Conservation (phyloP, 2,329 filamentous ascomycete genomes). For the Cordyceps militaris region DNA sequence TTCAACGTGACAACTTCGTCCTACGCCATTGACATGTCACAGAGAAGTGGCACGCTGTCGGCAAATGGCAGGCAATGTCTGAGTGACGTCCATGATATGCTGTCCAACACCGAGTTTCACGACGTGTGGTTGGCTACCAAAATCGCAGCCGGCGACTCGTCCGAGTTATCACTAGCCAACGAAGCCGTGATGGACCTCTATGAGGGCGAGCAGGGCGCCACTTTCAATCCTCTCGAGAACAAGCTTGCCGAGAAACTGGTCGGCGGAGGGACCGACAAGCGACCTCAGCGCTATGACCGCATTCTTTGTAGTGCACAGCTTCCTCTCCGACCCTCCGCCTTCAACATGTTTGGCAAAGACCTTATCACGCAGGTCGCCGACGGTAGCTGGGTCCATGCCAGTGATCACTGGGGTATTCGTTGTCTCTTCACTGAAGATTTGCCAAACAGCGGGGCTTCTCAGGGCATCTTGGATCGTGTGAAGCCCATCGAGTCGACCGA, state of each 20-base stretch:
- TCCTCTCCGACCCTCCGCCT: constrained; percentile 27
- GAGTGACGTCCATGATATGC: constrained; percentile 36
- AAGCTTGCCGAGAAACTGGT: constrained; percentile 45
- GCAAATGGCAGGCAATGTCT: constrained; percentile 37
- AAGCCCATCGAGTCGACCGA: constrained; percentile 24
- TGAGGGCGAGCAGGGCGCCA: constrained; percentile 57
- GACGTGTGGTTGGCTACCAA: constrained; percentile 46
- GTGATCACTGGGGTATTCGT: constrained; percentile 54
- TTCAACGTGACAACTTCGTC: constrained; percentile 58
- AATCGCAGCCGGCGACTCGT: constrained; percentile 36
- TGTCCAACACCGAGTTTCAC: constrained; percentile 39
- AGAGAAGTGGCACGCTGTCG: constrained; percentile 48
- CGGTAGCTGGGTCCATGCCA: constrained; percentile 28
- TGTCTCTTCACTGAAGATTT: constrained; percentile 28
- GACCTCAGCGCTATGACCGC: constrained; percentile 60
- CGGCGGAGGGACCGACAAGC: constrained; percentile 38
- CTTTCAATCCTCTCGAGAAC: constrained; percentile 55
- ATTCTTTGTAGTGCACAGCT: constrained; percentile 47
- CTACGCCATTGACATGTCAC: constrained; percentile 45
- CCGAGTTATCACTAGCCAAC: constrained; percentile 16
- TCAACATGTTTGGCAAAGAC: constrained; percentile 50
- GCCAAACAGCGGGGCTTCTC: neutral
- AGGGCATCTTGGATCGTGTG: constrained; percentile 2
- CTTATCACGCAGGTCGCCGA: constrained; percentile 1
- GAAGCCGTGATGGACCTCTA: constrained; percentile 30